A percentile compares a stretch with the other conserved stretches of the same genome.
These are phyloP conservation scores for Rhodotorula diobovata DNA, from an alignment of 768 basidiomycete species.

Conservation along the genomic window DNA sequence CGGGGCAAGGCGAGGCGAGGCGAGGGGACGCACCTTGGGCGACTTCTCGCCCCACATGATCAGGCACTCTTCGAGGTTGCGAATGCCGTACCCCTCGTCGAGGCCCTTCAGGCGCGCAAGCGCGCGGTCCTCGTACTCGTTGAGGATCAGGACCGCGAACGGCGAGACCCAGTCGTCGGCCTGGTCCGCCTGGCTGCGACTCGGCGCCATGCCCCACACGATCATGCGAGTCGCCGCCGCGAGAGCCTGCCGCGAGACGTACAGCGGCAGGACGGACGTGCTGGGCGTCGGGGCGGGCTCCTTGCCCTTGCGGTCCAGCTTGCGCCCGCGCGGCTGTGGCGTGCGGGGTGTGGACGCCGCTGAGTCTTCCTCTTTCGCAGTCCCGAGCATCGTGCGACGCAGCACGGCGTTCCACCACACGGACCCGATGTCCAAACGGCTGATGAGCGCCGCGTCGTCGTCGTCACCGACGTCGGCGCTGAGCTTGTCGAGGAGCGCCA, in stretches of 20 bases:
- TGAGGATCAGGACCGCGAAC: conserved; percentile 19
- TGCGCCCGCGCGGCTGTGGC: conserved; percentile 5
- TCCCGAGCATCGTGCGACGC: conserved; percentile 29
- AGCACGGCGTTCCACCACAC: conserved; percentile 35
- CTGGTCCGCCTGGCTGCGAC: neutral
- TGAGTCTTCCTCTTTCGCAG: conserved; percentile 11
- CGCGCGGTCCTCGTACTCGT: conserved; percentile 32
- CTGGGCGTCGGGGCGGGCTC: neutral
- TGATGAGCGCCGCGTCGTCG: conserved; percentile 34
- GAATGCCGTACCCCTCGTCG: conserved; percentile 33
- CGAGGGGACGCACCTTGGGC: conserved; percentile 15
- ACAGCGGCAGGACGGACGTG: conserved; percentile 8
- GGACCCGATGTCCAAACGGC: conserved; percentile 18
- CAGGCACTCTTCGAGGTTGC: conserved; percentile 34
- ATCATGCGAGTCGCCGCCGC: conserved; percentile 24
- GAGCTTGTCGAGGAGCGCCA: conserved; percentile 25
- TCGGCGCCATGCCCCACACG: conserved; percentile 31
- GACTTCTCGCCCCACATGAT: conserved; percentile 26
- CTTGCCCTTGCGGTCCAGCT: conserved; percentile 20
- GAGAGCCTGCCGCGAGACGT: conserved; percentile 27
- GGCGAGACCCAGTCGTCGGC: conserved; percentile 16
- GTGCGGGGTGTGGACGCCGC: neutral
- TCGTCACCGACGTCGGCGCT: conserved; percentile 32
- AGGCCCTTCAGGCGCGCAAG: conserved; percentile 21
- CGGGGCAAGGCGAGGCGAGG: neutral